phyloP scores from a whole-genome alignment of 176 grass and related monocot species.

The Phyllostachys edulis region DNA sequence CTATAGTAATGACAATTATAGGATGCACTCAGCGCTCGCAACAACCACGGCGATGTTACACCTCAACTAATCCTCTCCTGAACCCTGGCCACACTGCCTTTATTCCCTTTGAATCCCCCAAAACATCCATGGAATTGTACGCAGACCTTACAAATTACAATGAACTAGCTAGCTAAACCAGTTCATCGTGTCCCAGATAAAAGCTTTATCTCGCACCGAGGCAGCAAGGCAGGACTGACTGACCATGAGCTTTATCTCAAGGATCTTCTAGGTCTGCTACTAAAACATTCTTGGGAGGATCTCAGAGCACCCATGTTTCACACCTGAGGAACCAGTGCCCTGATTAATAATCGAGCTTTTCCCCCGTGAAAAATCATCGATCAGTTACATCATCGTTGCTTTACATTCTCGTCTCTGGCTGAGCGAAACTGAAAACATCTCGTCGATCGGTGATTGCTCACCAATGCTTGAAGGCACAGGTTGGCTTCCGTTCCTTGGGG shows the following conservation, averaged over 20 bases:
- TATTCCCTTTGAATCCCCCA: neutral
- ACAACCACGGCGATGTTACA: constrained; percentile 20
- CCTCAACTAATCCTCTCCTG: constrained; percentile 8
- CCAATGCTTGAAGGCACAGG: neutral
- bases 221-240: neutral
- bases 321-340: neutral
- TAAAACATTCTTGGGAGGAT: no score
- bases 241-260: neutral
- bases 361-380: neutral
- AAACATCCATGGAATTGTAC: neutral
- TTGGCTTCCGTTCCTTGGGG: neutral
- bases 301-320: neutral
- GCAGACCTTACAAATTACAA: neutral
- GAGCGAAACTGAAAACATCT: neutral
- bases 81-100: neutral
- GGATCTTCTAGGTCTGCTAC: no score
- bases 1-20: neutral
- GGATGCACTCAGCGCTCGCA: neutral
- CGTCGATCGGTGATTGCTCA: neutral
- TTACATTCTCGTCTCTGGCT: neutral
- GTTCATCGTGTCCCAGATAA: neutral
- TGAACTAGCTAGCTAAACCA: neutral
- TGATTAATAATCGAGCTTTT: neutral
- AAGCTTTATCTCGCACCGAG: neutral
- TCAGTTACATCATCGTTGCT: neutral